Conservation (phyloP, 805 yeast species). For the Nematodospora valgi region DNA sequence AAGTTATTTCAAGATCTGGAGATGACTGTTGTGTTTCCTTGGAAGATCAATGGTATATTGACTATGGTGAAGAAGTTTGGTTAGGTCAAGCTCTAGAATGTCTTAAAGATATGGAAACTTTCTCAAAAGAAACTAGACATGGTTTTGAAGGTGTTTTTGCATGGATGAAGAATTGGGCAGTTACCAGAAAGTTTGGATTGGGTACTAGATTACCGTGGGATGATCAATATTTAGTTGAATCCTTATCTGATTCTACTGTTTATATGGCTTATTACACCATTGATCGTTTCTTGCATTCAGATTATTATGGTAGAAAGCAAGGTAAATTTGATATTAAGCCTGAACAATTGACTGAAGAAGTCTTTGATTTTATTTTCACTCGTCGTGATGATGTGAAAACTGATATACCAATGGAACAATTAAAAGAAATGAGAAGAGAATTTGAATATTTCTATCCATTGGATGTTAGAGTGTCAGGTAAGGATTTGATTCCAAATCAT, state of each 20-base stretch:
- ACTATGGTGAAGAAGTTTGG: conserved; percentile 95
- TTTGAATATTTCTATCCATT: conserved; percentile 96
- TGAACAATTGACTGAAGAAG: conserved; percentile 88
- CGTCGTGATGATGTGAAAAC: conserved; percentile 57
- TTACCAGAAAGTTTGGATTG: conserved; percentile 92
- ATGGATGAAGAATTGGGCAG: conserved; percentile 98
- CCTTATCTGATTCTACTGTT: conserved; percentile 91
- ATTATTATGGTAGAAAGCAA: conserved; percentile 70
- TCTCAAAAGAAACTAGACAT: conserved; percentile 76
- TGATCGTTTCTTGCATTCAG: conserved; percentile 79
- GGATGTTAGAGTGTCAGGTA: conserved; percentile 89
- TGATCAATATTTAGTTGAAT: conserved; percentile 86
- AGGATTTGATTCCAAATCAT: conserved; percentile 96
- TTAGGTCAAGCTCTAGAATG: conserved; percentile 77
- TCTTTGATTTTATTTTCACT: conserved; percentile 85
- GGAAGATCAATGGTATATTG: conserved; percentile 98
- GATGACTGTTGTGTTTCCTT: conserved; percentile 95
- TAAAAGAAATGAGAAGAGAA: conserved; percentile 80
- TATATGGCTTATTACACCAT: conserved; percentile 95
- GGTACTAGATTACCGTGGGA: conserved; percentile 98
- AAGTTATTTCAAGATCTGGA: conserved; percentile 90
- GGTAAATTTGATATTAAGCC: conserved; percentile 77
- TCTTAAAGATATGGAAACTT: conserved; percentile 71
- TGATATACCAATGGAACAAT: conserved; percentile 62
- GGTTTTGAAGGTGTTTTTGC: conserved; percentile 92